Percentiles rank a stretch among this genome's conserved stretches.
Conservation (phyloP, 495 filamentous ascomycete species). For the Aspergillus carlsbadensis region DNA sequence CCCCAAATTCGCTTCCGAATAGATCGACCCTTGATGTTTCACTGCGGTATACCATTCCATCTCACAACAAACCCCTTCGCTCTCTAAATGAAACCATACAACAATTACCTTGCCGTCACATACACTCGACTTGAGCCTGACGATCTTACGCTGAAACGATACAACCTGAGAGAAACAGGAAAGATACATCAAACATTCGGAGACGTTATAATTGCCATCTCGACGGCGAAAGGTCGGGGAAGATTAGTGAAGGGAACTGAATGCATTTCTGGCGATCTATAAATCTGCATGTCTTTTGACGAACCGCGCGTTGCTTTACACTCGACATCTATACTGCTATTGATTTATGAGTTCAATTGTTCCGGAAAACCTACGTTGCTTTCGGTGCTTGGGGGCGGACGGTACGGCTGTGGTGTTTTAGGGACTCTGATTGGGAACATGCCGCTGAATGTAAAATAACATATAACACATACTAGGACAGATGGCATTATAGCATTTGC, state of each 20-base stretch:
- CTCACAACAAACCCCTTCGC: background rate
- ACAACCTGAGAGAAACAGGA: background rate
- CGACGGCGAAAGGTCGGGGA: background rate
- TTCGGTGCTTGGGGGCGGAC: background rate
- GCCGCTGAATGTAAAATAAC: slow-evolving; percentile 10
- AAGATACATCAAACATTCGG: background rate
- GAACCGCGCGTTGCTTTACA: background rate
- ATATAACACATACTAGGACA: slow-evolving; percentile 2
- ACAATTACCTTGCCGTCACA: background rate
- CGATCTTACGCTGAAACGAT: slow-evolving; percentile 4
- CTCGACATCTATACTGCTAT: background rate
- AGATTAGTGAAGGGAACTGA: background rate
- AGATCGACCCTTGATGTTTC: background rate
- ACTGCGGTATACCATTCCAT: slow-evolving; percentile 13
- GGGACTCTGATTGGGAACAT: background rate
- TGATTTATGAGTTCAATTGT: background rate
- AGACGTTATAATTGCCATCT: background rate
- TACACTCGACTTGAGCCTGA: background rate
- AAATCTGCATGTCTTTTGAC: slow-evolving; percentile 6
- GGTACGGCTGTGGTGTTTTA: slow-evolving; percentile 5
- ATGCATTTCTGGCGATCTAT: slow-evolving; percentile 12
- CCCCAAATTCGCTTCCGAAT: background rate
- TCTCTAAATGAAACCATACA: background rate
- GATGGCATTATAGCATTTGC: background rate
- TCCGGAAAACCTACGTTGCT: background rate